phyloP scores from a whole-genome alignment of 1,139 yeast species.

The Williopsis jadinii region DNA sequence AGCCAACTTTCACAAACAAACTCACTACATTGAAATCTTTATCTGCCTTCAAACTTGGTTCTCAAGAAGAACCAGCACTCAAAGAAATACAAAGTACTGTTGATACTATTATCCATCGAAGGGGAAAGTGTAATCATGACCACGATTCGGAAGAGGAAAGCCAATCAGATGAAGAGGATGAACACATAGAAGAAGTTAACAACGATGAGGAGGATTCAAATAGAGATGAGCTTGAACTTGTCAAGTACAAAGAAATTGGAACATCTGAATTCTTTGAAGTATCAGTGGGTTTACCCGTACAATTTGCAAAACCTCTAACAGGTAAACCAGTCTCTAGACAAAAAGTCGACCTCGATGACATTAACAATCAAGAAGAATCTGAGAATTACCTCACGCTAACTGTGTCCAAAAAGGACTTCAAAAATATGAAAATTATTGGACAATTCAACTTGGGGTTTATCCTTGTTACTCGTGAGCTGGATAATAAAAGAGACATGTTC shows the following conservation, averaged over 20 bases:
- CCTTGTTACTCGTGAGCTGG: slow-evolving; percentile 44
- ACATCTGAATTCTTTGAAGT: slow-evolving; percentile 5
- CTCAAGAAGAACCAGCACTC: background rate
- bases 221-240: background rate
- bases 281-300: slow-evolving; percentile 1
- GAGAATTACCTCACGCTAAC: slow-evolving; percentile 47
- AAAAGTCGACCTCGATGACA: slow-evolving; percentile 18
- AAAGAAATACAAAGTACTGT: background rate
- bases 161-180: background rate
- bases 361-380: slow-evolving; percentile 40
- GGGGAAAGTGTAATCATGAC: slow-evolving; percentile 1
- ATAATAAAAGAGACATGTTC: slow-evolving; percentile 46
- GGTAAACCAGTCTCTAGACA: slow-evolving; percentile 1
- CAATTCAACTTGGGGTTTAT: slow-evolving; percentile 93
- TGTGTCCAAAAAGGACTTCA: slow-evolving; percentile 58
- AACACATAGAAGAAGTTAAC: background rate
- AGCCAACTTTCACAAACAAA: background rate
- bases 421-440: slow-evolving; percentile 71
- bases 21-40: background rate
- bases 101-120: background rate
- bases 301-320: background rate
- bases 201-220: background rate
- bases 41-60: slow-evolving; percentile 1
- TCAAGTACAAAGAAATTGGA: background rate
- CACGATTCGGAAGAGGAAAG: slow-evolving; percentile 1